A percentile compares a stretch with the other conserved stretches of the same genome.
Evolutionary conservation across 768 basidiomycete species (phyloP).

Genomic region (Pleurotus tuoliensis): DNA sequence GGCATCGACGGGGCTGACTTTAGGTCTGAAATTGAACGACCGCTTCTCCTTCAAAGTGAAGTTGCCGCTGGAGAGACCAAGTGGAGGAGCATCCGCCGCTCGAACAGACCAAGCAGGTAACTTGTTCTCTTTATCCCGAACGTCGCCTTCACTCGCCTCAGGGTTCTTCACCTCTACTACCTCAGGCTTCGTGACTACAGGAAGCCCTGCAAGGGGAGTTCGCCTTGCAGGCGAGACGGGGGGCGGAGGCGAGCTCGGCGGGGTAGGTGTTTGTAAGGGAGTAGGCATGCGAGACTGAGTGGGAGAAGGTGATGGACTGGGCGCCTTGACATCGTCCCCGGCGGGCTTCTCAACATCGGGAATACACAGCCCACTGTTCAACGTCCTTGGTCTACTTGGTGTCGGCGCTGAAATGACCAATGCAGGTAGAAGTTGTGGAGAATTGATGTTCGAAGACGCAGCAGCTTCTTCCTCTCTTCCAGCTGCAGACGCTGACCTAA

Average conservation of each 20-base stretch:
- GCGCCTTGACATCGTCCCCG: background rate
- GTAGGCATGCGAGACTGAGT: constrained; percentile 15
- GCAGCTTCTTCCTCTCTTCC: background rate
- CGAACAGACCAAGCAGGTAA: constrained; percentile 37
- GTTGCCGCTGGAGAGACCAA: constrained; percentile 27
- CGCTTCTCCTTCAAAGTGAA: background rate
- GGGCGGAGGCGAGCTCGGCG: constrained; percentile 37
- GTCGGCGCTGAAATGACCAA: constrained; percentile 6
- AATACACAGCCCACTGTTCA: constrained; percentile 11
- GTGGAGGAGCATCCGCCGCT: constrained; percentile 36
- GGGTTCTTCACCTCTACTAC: background rate
- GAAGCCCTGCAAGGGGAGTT: background rate
- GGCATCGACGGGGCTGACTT: background rate
- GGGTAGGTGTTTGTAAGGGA: constrained; percentile 37
- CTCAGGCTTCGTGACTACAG: background rate
- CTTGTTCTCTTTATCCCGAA: constrained; percentile 1
- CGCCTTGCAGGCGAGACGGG: background rate
- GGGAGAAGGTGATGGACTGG: constrained; percentile 12
- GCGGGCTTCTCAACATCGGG: background rate
- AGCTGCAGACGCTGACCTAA: background rate
- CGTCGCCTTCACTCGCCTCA: background rate
- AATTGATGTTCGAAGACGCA: background rate
- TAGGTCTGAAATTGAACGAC: background rate
- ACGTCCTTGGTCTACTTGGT: background rate
- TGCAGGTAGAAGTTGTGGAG: background rate